phyloP scores from a whole-genome alignment of 805 yeast species.

The Yarrowia sp. region DNA sequence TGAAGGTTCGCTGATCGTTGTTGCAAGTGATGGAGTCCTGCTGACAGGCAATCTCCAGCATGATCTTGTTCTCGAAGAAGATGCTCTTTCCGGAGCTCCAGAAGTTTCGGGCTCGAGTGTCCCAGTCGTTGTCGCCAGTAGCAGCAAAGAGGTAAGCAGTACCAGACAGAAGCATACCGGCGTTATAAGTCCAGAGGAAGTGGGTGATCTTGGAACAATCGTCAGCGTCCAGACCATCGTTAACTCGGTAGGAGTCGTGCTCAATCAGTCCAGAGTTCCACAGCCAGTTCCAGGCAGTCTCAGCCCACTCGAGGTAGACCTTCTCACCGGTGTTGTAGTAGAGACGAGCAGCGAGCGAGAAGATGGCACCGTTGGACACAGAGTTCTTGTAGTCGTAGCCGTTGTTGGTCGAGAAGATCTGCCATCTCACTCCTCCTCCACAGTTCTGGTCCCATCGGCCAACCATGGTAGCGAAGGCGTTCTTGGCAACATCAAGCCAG shows the following conservation, averaged over 20 bases:
- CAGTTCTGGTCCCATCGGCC: conserved; percentile 76
- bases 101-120: conserved; percentile 58
- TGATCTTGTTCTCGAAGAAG: conserved; percentile 59
- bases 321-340: conserved; percentile 78
- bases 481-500: conserved; percentile 83
- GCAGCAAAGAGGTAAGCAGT: conserved; percentile 70
- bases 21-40: conserved; percentile 60
- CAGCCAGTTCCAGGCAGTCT: conserved; percentile 77
- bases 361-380: conserved; percentile 80
- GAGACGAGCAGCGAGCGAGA: conserved; percentile 81
- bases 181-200: conserved; percentile 77
- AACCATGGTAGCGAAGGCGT: conserved; percentile 84
- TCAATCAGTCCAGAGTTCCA: conserved; percentile 57
- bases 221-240: conserved; percentile 70
- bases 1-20: conserved; percentile 77
- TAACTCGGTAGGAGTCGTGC: conserved; percentile 54
- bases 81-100: conserved; percentile 56
- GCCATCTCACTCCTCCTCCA: conserved; percentile 90
- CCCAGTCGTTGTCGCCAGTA: conserved; percentile 67
- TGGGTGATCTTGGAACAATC: conserved; percentile 59
- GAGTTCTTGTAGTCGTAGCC: conserved; percentile 88
- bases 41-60: conserved; percentile 79
- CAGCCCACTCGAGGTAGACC: conserved; percentile 74
- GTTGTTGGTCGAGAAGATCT: conserved; percentile 83
- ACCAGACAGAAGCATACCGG: conserved; percentile 72